Conservation (phyloP, 768 basidiomycete genomes). For the Arthromyces matolae region DNA sequence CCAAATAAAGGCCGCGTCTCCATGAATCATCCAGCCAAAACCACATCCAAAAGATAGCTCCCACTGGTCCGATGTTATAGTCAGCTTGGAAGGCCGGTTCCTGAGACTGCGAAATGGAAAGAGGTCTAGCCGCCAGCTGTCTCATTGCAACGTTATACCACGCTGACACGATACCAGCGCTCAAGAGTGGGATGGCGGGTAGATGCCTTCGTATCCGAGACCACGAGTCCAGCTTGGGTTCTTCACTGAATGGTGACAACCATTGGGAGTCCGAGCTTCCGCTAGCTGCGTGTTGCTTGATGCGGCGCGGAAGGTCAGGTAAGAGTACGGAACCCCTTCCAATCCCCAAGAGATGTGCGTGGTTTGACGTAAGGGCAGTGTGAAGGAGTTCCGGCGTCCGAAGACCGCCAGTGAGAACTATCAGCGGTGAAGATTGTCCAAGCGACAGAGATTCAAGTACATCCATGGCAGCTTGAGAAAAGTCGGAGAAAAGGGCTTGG, state of each 20-base stretch:
- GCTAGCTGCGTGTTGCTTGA: conserved; percentile 19
- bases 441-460: conserved; percentile 35
- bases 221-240: conserved; percentile 31
- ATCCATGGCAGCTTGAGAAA: conserved; percentile 54
- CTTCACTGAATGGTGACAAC: conserved; percentile 33
- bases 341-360: conserved; percentile 76
- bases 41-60: conserved; percentile 45
- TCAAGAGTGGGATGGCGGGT: conserved; percentile 54
- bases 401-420: conserved; percentile 82
- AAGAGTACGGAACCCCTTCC: conserved; percentile 62
- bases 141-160: conserved; percentile 69
- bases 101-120: neutral
- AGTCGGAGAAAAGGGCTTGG: conserved; percentile 71
- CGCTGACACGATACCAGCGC: conserved; percentile 57
- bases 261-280: conserved; percentile 11
- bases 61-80: conserved; percentile 31
- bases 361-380: conserved; percentile 45
- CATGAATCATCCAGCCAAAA: conserved; percentile 28
- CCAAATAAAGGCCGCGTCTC: neutral
- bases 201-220: conserved; percentile 29
- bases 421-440: conserved; percentile 42
- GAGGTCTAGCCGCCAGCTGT: conserved; percentile 31
- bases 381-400: conserved; percentile 53
- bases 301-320: conserved; percentile 55
- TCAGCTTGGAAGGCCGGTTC: conserved; percentile 13